A percentile compares a stretch with the other conserved stretches of the same genome.
phyloP scores from a whole-genome alignment of 1,284 basidiomycete genomes.

The Meira miltonrushii region DNA sequence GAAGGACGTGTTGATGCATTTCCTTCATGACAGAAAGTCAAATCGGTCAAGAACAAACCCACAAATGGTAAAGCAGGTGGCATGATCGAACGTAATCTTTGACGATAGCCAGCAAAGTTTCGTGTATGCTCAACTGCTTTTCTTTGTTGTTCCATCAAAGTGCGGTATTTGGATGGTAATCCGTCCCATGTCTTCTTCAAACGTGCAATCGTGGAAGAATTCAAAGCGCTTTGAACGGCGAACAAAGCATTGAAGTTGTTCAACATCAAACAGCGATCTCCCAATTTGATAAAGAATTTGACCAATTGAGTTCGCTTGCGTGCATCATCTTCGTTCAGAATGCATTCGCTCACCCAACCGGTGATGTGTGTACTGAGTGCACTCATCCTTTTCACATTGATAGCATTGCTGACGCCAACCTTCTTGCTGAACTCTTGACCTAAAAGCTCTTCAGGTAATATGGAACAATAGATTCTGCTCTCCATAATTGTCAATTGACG shows the following conservation, averaged over 20 bases:
- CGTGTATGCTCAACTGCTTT: conserved; percentile 80
- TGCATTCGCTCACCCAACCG: conserved; percentile 56
- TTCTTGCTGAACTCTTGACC: conserved; percentile 50
- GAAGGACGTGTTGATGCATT: conserved; percentile 82
- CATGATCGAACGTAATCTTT: conserved; percentile 57
- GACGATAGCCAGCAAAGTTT: conserved; percentile 88
- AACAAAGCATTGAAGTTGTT: conserved; percentile 56
- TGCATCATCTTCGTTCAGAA: conserved; percentile 53
- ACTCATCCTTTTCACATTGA: conserved; percentile 53
- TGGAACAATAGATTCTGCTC: conserved; percentile 50
- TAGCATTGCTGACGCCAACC: conserved; percentile 22
- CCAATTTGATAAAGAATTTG: conserved; percentile 56
- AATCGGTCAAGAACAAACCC: conserved; percentile 81
- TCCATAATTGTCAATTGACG: conserved; percentile 56
- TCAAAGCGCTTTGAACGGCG: conserved; percentile 54
- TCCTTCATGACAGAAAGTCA: conserved; percentile 92
- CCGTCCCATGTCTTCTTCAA: conserved; percentile 60
- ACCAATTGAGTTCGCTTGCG: conserved; percentile 51
- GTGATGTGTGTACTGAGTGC: conserved; percentile 54
- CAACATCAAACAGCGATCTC: conserved; percentile 51
- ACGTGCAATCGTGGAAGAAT: conserved; percentile 52
- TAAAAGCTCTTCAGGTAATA: conserved; percentile 54
- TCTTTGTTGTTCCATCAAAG: conserved; percentile 72
- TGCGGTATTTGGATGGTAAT: conserved; percentile 75
- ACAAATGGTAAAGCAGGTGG: conserved; percentile 48